phyloP scores from a whole-genome alignment of 768 basidiomycete species.

The Boletus edulis region DNA sequence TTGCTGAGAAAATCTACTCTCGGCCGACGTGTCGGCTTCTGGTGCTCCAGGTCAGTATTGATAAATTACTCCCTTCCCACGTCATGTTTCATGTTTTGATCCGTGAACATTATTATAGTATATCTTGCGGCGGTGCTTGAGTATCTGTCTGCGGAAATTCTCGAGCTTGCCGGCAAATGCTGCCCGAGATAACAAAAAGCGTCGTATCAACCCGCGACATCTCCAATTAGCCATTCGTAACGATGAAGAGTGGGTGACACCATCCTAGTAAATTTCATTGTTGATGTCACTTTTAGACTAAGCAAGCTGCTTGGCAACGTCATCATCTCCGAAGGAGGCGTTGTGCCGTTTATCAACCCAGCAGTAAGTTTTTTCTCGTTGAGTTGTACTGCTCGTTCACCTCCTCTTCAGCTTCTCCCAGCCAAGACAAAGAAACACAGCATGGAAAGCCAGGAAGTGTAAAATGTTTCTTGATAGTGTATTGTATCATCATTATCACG shows the following conservation, averaged over 20 bases:
- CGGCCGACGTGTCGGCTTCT: conserved; percentile 81
- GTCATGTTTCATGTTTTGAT: background rate
- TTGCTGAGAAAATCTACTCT: conserved; percentile 85
- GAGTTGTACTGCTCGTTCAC: background rate
- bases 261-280: background rate
- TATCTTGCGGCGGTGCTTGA: conserved; percentile 93
- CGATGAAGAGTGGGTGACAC: conserved; percentile 71
- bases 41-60: conserved; percentile 73
- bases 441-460: conserved; percentile 33
- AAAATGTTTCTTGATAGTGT: conserved; percentile 5
- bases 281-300: conserved; percentile 41
- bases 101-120: conserved; percentile 40
- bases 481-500: background rate
- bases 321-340: conserved; percentile 95
- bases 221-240: conserved; percentile 93
- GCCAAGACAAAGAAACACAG: conserved; percentile 32
- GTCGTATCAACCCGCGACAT: conserved; percentile 94
- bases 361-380: conserved; percentile 35
- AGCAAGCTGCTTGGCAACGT: conserved; percentile 75
- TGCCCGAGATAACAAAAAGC: conserved; percentile 90
- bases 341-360: conserved; percentile 77
- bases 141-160: conserved; percentile 90
- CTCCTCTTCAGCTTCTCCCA: conserved; percentile 25
- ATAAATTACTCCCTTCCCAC: too few species aligned
- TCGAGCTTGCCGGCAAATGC: conserved; percentile 92